These are phyloP conservation scores for Aeminium ludgeri DNA, from an alignment of 495 filamentous ascomycete species.

Conservation along the genomic window DNA sequence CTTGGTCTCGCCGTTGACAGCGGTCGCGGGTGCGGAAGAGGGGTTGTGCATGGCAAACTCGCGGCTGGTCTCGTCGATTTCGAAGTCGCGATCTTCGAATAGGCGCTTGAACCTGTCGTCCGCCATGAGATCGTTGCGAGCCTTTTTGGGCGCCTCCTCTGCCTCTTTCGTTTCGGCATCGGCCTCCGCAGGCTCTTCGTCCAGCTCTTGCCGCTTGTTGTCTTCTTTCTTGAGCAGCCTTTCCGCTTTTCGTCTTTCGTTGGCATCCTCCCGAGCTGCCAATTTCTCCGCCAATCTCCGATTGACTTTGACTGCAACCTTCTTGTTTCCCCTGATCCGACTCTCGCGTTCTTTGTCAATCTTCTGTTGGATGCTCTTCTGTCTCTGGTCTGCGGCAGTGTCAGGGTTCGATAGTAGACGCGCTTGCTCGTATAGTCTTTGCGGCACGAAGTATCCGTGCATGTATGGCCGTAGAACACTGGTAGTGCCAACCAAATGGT, in stretches of 20 bases:
- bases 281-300: constrained; percentile 70
- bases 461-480: constrained; percentile 84
- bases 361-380: constrained; percentile 74
- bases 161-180: constrained; percentile 8
- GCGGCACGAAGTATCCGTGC: constrained; percentile 95
- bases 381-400: constrained; percentile 74
- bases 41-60: constrained; percentile 84
- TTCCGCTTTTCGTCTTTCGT: constrained; percentile 46
- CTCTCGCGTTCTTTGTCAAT: constrained; percentile 87
- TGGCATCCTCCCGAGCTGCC: constrained; percentile 61
- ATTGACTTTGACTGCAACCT: constrained; percentile 81
- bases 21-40: constrained; percentile 35
- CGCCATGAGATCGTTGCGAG: constrained; percentile 36
- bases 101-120: constrained; percentile 75
- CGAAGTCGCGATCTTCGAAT: constrained; percentile 87
- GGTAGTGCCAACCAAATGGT: constrained; percentile 73
- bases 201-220: constrained; percentile 11
- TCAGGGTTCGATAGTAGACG: constrained; percentile 80
- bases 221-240: constrained; percentile 40
- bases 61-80: constrained; percentile 70
- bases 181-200: constrained; percentile 20
- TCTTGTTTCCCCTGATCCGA: constrained; percentile 81
- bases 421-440: constrained; percentile 88
- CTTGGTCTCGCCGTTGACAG: constrained; percentile 22
- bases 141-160: constrained; percentile 2